Evolutionary conservation across 768 basidiomycete genomes (phyloP).

Genomic region (Nidularia sp.): DNA sequence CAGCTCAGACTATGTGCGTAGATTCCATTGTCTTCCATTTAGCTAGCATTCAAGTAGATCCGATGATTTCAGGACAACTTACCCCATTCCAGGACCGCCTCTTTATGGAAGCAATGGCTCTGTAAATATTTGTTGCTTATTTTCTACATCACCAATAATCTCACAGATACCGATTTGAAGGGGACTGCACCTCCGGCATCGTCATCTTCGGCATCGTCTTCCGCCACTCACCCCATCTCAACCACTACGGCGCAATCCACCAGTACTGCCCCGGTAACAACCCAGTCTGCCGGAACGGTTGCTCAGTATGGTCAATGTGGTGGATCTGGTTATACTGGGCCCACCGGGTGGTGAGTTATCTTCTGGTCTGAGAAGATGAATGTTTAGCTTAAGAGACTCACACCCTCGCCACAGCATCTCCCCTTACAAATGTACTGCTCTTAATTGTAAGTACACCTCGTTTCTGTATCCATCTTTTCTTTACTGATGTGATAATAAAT

Average conservation of each 20-base stretch:
- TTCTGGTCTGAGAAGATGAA: not conserved
- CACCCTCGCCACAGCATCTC: not conserved
- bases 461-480: not conserved
- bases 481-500: not conserved
- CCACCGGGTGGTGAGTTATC: not conserved
- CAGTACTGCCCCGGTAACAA: not conserved
- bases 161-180: not conserved
- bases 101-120: slow-evolving; percentile 29
- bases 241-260: not conserved
- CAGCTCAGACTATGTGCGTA: slow-evolving; percentile 20
- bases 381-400: not conserved
- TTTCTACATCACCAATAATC: not conserved
- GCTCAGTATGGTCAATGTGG: not conserved
- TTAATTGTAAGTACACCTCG: not conserved
- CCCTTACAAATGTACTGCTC: not conserved
- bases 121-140: not conserved
- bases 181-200: not conserved
- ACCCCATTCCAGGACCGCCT: slow-evolving; percentile 40
- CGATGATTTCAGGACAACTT: slow-evolving; percentile 21
- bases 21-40: too few relatives aligned
- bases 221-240: not conserved
- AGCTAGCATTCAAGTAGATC: too few relatives aligned
- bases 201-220: not conserved
- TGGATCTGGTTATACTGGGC: not conserved
- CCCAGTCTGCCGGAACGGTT: not conserved